Conservation (phyloP, 345 rosid genomes). For the Citrus reticulata region DNA sequence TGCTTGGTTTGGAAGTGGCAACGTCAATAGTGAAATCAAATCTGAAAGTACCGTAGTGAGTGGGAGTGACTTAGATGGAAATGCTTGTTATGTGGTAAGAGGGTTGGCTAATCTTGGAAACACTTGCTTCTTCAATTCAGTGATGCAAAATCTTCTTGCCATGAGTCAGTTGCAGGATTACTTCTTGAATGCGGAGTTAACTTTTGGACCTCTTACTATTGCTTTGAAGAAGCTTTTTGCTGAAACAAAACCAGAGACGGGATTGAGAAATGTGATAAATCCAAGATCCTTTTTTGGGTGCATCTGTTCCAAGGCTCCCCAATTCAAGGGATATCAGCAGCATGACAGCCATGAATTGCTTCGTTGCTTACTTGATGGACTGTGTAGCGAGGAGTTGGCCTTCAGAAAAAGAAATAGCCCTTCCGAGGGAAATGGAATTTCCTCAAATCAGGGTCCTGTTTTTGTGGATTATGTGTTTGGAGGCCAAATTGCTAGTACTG, state of each 20-base stretch:
- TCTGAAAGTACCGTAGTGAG: slow-evolving; percentile 25
- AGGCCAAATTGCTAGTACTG: slow-evolving; percentile 83
- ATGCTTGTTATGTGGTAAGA: slow-evolving; percentile 53
- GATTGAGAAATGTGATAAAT: slow-evolving; percentile 60
- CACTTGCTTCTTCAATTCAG: slow-evolving; percentile 94
- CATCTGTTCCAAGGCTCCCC: slow-evolving; percentile 79
- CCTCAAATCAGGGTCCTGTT: slow-evolving; percentile 41
- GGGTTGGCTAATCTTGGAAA: slow-evolving; percentile 96
- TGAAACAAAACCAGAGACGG: slow-evolving; percentile 61
- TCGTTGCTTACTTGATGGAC: slow-evolving; percentile 73
- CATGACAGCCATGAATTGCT: slow-evolving; percentile 98
- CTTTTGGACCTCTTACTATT: slow-evolving; percentile 54
- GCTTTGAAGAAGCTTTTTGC: slow-evolving; percentile 70
- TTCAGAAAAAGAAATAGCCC: slow-evolving; percentile 40
- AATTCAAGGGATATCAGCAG: slow-evolving; percentile 89
- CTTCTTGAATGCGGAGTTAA: slow-evolving; percentile 46
- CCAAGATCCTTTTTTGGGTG: slow-evolving; percentile 67
- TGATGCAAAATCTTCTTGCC: slow-evolving; percentile 87
- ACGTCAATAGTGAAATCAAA: slow-evolving; percentile 40
- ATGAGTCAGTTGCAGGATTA: slow-evolving; percentile 52
- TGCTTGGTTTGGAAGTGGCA: slow-evolving; percentile 61
- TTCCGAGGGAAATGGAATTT: slow-evolving; percentile 27
- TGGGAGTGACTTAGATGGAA: slow-evolving; percentile 37
- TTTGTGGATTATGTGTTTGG: slow-evolving; percentile 81
- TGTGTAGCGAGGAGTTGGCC: slow-evolving; percentile 74